A percentile compares a stretch with the other conserved stretches of the same genome.
phyloP scores from a whole-genome alignment of 2,329 filamentous ascomycete species.

The Penicillium janthinellum region DNA sequence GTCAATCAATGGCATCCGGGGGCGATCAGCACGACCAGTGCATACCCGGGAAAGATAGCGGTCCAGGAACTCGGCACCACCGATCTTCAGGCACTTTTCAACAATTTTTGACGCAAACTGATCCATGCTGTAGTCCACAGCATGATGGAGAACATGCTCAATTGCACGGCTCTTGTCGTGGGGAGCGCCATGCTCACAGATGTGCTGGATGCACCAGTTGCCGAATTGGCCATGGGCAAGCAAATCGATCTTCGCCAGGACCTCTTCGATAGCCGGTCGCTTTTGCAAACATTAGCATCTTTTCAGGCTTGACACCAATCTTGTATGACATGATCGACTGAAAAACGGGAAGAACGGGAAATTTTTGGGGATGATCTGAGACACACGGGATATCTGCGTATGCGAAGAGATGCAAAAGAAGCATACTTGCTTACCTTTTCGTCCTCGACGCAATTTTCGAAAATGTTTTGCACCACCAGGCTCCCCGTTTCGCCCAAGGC shows the following conservation, averaged over 20 bases:
- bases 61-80: conserved; percentile 82
- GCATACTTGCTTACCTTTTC: conserved; percentile 73
- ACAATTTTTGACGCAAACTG: conserved; percentile 99
- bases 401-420: not conserved
- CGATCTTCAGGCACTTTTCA: conserved; percentile 98
- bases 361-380: not conserved
- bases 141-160: conserved; percentile 91
- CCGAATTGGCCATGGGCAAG: conserved; percentile 97
- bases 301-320: not conserved
- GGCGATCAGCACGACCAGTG: conserved; percentile 84
- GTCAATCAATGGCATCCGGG: conserved; percentile 94
- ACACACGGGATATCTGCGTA: too few relatives aligned
- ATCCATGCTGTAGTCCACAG: conserved; percentile 96
- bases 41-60: conserved; percentile 93
- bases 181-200: conserved; percentile 92
- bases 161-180: conserved; percentile 90
- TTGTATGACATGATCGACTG: not conserved
- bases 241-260: conserved; percentile 90
- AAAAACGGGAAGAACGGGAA: not conserved
- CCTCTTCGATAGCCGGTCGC: conserved; percentile 97
- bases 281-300: conserved; percentile 43
- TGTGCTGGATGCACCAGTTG: conserved; percentile 99
- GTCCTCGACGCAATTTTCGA: conserved; percentile 97
- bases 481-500: conserved; percentile 96
- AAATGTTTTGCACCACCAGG: conserved; percentile 98